A percentile compares a stretch with the other conserved stretches of the same genome.
Evolutionary conservation across 345 rosid species (phyloP).

Genomic region (Mercurialis annua): DNA sequence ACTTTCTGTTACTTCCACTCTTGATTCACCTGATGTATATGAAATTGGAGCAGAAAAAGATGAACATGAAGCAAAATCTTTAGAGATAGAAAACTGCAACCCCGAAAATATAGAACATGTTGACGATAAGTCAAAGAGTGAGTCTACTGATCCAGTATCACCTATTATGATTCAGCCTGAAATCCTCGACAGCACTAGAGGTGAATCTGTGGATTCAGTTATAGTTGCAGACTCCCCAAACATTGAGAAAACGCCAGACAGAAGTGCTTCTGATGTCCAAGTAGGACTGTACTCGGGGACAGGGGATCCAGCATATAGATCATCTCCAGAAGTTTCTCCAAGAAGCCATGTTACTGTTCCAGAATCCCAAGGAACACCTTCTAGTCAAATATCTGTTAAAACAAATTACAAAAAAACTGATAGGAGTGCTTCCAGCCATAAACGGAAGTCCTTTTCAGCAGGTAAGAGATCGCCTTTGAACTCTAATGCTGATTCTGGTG

Average conservation of each 20-base stretch:
- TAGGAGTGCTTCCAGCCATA: slow-evolving; percentile 52
- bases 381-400: slow-evolving; percentile 68
- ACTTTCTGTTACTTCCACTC: slow-evolving; percentile 83
- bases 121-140: slow-evolving; percentile 36
- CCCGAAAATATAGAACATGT: slow-evolving; percentile 24
- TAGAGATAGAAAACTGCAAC: slow-evolving; percentile 35
- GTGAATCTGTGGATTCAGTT: slow-evolving; percentile 32
- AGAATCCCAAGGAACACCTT: slow-evolving; percentile 85
- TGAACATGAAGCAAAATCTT: slow-evolving; percentile 37
- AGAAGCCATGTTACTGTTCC: slow-evolving; percentile 54
- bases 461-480: slow-evolving; percentile 59
- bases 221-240: slow-evolving; percentile 26
- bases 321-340: slow-evolving; percentile 59
- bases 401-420: slow-evolving; percentile 44
- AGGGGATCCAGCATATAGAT: slow-evolving; percentile 37
- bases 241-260: slow-evolving; percentile 33
- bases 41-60: slow-evolving; percentile 47
- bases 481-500: slow-evolving; percentile 50
- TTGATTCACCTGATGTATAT: slow-evolving; percentile 72
- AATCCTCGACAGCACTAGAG: slow-evolving; percentile 27
- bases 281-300: slow-evolving; percentile 35
- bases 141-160: slow-evolving; percentile 23
- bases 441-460: slow-evolving; percentile 48
- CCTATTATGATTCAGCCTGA: slow-evolving; percentile 31
- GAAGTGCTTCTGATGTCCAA: slow-evolving; percentile 35